phyloP scores from a whole-genome alignment of 331 rosid species.

The Quercus lobata region DNA sequence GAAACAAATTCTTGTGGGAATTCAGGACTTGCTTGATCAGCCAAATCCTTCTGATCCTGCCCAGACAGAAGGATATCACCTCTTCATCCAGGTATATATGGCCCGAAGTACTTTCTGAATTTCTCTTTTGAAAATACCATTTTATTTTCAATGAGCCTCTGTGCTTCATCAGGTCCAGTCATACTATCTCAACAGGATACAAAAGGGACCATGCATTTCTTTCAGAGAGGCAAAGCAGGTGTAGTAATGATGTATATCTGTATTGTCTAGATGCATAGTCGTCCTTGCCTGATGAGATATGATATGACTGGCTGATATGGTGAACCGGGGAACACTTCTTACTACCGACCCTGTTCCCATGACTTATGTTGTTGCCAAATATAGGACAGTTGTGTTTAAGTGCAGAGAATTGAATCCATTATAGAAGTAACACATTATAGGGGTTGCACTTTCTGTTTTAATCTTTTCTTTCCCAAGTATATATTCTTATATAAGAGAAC shows the following conservation, averaged over 20 bases:
- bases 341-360: background rate
- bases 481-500: conserved; percentile 1
- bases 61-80: conserved; percentile 95
- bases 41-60: conserved; percentile 96
- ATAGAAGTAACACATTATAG: background rate
- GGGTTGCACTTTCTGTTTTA: background rate
- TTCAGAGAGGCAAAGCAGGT: background rate
- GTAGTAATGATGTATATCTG: conserved; percentile 2
- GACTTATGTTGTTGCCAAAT: background rate
- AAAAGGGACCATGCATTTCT: background rate
- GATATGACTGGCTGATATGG: background rate
- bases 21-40: conserved; percentile 78
- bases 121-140: background rate
- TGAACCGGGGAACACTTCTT: background rate
- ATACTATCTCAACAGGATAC: background rate
- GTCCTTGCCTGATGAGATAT: background rate
- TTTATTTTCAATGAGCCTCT: background rate
- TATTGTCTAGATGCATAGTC: background rate
- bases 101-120: background rate
- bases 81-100: conserved; percentile 73
- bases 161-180: background rate
- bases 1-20: conserved; percentile 82
- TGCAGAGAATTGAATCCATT: background rate
- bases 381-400: conserved; percentile 4
- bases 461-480: background rate